These are phyloP conservation scores for Vaccinium myrtillus DNA, from an alignment of 148 eudicot species.

Conservation along the genomic window DNA sequence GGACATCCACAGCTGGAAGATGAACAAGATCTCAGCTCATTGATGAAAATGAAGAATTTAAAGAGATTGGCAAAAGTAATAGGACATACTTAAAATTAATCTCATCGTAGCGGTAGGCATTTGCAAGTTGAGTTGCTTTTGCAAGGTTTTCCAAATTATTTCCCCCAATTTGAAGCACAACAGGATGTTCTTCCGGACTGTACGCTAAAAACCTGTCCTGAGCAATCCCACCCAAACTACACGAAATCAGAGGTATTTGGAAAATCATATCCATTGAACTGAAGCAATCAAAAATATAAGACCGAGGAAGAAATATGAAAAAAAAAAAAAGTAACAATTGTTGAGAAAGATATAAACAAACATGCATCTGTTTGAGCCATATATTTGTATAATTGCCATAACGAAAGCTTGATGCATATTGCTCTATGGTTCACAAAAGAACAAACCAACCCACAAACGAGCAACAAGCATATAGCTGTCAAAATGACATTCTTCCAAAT, in stretches of 20 bases:
- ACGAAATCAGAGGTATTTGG: slow-evolving; percentile 11
- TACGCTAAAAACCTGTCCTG: slow-evolving; percentile 92
- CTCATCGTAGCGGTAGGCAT: slow-evolving; percentile 88
- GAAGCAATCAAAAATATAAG: neutral
- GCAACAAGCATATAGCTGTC: too few relatives aligned
- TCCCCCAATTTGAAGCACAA: slow-evolving; percentile 97
- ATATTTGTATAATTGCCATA: too few relatives aligned
- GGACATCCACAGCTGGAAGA: slow-evolving; percentile 92
- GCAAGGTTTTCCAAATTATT: slow-evolving; percentile 84
- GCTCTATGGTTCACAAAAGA: too few relatives aligned
- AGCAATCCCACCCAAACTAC: slow-evolving; percentile 21
- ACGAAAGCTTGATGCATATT: too few relatives aligned
- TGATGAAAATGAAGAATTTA: slow-evolving; percentile 5
- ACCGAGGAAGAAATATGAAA: neutral
- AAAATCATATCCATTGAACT: neutral
- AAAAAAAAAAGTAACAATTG: neutral
- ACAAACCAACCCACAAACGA: too few relatives aligned
- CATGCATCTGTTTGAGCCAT: neutral
- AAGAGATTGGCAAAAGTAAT: slow-evolving; percentile 19
- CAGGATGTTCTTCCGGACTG: slow-evolving; percentile 88
- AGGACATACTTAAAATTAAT: slow-evolving; percentile 78
- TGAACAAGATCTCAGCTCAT: slow-evolving; percentile 18
- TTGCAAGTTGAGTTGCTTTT: slow-evolving; percentile 79
- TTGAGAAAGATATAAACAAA: neutral
- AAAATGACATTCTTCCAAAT: too few relatives aligned